Conservation (phyloP, 2,329 filamentous ascomycete species). For the Curvularia verruculosa region DNA sequence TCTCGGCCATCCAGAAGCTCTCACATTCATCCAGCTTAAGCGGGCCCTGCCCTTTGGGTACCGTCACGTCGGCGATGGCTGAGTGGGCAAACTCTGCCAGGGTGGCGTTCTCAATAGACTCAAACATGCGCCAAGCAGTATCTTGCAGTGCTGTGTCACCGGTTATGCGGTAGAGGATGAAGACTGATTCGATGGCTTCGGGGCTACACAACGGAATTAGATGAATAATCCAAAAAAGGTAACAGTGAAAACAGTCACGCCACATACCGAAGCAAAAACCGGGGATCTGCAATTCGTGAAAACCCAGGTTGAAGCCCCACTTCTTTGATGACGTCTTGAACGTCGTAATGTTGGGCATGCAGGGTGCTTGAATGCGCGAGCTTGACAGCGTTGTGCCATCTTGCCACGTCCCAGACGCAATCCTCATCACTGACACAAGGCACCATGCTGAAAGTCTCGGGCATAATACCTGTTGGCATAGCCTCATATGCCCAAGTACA, state of each 20-base stretch:
- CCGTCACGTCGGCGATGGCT: conserved; percentile 69
- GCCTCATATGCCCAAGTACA: conserved; percentile 62
- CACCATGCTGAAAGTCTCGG: conserved; percentile 55
- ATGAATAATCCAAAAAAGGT: neutral
- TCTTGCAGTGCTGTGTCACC: conserved; percentile 77
- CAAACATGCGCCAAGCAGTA: conserved; percentile 86
- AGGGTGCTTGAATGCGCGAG: conserved; percentile 21
- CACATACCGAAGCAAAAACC: conserved; percentile 52
- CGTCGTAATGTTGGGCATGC: conserved; percentile 22
- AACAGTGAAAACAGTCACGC: neutral
- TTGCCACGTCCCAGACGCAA: conserved; percentile 53
- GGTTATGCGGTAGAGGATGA: conserved; percentile 89
- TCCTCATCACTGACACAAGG: conserved; percentile 51
- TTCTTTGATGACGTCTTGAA: conserved; percentile 42
- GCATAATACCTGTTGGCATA: conserved; percentile 61
- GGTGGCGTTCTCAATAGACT: conserved; percentile 70
- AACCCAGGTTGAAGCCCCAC: conserved; percentile 52
- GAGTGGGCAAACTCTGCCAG: conserved; percentile 70
- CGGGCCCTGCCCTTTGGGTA: conserved; percentile 34
- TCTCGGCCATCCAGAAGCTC: conserved; percentile 90
- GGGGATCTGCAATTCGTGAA: conserved; percentile 43
- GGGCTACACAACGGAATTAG: conserved; percentile 59
- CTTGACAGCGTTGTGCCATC: conserved; percentile 51
- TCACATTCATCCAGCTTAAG: conserved; percentile 53
- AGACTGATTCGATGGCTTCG: conserved; percentile 86